Conservation (phyloP, 2,329 filamentous ascomycete genomes). For the Ceratocystis colombiana region DNA sequence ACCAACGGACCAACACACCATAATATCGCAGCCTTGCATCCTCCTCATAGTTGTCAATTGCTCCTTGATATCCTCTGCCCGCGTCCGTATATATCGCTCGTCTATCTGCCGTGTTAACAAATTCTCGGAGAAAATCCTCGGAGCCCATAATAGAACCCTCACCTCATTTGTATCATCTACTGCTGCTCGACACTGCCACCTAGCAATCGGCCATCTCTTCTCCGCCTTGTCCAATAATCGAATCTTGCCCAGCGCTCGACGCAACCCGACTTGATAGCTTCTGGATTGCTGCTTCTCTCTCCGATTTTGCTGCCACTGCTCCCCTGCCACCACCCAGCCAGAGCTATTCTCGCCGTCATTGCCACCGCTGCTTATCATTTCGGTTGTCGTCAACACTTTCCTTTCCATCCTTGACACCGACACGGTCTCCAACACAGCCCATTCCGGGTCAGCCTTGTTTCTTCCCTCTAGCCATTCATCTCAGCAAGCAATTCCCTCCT, state of each 20-base stretch:
- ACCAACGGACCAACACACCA: no score
- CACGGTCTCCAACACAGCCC: neutral
- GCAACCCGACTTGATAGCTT: neutral
- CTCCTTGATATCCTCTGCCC: no score
- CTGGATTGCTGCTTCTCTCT: neutral
- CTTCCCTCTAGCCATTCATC: neutral
- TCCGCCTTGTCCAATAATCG: neutral
- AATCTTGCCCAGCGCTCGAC: neutral
- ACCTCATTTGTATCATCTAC: neutral
- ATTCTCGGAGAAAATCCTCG: no score
- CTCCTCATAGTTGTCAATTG: no score
- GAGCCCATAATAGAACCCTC: neutral
- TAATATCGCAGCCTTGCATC: no score
- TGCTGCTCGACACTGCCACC: neutral
- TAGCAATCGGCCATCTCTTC: neutral
- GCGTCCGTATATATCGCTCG: neutral
- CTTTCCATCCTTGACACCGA: neutral
- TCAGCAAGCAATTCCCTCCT: neutral
- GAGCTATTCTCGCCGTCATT: neutral
- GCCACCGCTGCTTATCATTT: neutral
- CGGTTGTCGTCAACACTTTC: neutral
- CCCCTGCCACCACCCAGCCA: neutral
- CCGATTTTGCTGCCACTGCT: slow-evolving; percentile 3
- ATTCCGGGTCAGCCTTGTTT: neutral
- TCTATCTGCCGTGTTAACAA: neutral